These are phyloP conservation scores for Kwoniella shandongensis DNA, from an alignment of 768 basidiomycete species.

Conservation along the genomic window DNA sequence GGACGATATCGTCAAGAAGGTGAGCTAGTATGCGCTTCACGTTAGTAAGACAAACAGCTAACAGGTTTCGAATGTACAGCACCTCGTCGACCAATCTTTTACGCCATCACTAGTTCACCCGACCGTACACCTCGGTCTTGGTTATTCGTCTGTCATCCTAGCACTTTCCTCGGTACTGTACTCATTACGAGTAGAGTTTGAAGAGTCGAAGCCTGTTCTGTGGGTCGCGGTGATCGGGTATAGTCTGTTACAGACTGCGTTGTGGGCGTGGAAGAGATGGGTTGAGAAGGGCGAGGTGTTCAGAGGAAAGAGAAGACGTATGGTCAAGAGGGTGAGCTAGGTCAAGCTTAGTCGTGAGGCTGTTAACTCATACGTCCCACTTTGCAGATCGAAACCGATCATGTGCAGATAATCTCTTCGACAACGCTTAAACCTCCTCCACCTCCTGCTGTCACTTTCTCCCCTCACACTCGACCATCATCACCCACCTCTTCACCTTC, in stretches of 20 bases:
- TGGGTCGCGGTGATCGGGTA: slow-evolving; percentile 68
- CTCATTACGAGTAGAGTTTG: slow-evolving; percentile 84
- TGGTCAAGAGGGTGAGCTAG: slow-evolving; percentile 68
- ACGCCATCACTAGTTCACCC: slow-evolving; percentile 83
- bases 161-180: slow-evolving; percentile 80
- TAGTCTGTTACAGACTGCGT: slow-evolving; percentile 28
- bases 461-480: slow-evolving; percentile 50
- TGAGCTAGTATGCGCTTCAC: slow-evolving; percentile 57
- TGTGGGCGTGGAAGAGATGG: slow-evolving; percentile 47
- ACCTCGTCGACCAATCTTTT: slow-evolving; percentile 59
- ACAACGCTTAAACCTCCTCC: slow-evolving; percentile 58
- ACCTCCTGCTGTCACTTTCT: slow-evolving; percentile 61
- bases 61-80: slow-evolving; percentile 9
- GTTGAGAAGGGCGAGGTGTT: slow-evolving; percentile 52
- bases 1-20: slow-evolving; percentile 88
- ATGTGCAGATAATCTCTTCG: slow-evolving; percentile 72
- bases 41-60: background rate
- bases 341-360: background rate
- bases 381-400: slow-evolving; percentile 82
- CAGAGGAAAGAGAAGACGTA: slow-evolving; percentile 83
- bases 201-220: slow-evolving; percentile 77
- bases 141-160: slow-evolving; percentile 81
- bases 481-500: slow-evolving; percentile 58
- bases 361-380: background rate
- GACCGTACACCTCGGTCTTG: slow-evolving; percentile 80